A percentile compares a stretch with the other conserved stretches of the same genome.
phyloP scores from a whole-genome alignment of 306 rosid genomes.

The Cucurbita moschata region DNA sequence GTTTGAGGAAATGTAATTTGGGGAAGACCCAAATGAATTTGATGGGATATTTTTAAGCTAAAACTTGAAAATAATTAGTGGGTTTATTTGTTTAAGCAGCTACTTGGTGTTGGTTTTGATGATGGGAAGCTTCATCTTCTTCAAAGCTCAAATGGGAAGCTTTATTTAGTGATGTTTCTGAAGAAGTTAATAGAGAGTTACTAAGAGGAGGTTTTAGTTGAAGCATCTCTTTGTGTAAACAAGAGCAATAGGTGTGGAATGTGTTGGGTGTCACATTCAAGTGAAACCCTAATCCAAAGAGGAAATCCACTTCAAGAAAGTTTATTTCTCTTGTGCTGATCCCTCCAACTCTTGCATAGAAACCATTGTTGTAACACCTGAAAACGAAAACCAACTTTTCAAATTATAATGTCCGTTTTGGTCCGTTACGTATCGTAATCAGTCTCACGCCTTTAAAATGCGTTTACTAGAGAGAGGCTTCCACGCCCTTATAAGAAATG shows the following conservation, averaged over 20 bases:
- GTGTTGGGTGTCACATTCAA: constrained; percentile 69
- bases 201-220: constrained; percentile 41
- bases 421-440: too few species aligned
- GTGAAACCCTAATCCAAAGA: constrained; percentile 78
- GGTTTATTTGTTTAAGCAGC: constrained; percentile 23
- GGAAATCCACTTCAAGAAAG: constrained; percentile 76
- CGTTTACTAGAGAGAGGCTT: too few species aligned
- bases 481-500: too few species aligned
- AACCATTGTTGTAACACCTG: constrained; percentile 94
- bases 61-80: neutral
- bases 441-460: too few species aligned
- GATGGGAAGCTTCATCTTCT: constrained; percentile 63
- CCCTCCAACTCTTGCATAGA: constrained; percentile 95
- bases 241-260: constrained; percentile 52
- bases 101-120: constrained; percentile 35
- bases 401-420: too few species aligned
- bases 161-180: constrained; percentile 27
- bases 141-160: constrained; percentile 36
- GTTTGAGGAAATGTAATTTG: neutral
- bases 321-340: constrained; percentile 84
- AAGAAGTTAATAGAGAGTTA: constrained; percentile 21
- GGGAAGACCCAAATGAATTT: neutral
- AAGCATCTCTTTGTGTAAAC: constrained; percentile 67
- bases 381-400: neutral
- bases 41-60: neutral